These are phyloP conservation scores for Aechmea fasciata DNA, from an alignment of 176 grass and related monocot species.

Conservation along the genomic window DNA sequence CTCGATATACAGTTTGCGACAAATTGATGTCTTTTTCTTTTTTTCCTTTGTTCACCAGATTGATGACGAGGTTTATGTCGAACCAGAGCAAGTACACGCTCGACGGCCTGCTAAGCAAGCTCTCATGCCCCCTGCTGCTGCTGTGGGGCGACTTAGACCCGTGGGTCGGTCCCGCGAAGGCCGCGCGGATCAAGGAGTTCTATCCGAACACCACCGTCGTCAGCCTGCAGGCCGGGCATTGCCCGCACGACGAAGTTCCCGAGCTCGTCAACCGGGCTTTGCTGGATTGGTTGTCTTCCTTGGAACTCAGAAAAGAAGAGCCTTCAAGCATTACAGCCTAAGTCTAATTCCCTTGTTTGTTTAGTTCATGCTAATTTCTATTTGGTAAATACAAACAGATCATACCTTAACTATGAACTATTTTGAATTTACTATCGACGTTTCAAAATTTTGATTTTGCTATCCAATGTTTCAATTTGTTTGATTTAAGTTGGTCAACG, in stretches of 20 bases:
- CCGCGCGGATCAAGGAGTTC: conserved; percentile 60
- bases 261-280: conserved; percentile 68
- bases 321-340: conserved; percentile 39
- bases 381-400: too few relatives aligned
- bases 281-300: conserved; percentile 52
- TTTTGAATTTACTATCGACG: too few relatives aligned
- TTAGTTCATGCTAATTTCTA: too few relatives aligned
- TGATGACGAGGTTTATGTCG: conserved; percentile 83
- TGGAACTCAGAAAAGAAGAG: conserved; percentile 26
- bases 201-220: conserved; percentile 62
- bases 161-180: conserved; percentile 79
- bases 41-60: conserved; percentile 14
- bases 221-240: conserved; percentile 80
- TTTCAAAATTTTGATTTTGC: too few relatives aligned
- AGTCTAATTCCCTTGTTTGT: too few relatives aligned
- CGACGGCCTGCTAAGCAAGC: conserved; percentile 55
- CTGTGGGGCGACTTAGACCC: conserved; percentile 90
- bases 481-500: too few relatives aligned
- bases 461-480: too few relatives aligned
- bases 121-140: conserved; percentile 72
- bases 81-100: conserved; percentile 92
- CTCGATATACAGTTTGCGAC: not conserved
- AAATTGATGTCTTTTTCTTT: conserved; percentile 39
- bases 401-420: too few relatives aligned
- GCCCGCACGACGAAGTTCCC: conserved; percentile 90